Percentiles rank a stretch among this genome's conserved stretches.
phyloP scores from a whole-genome alignment of 441 rosid species.

The Theobroma grandiflorum region DNA sequence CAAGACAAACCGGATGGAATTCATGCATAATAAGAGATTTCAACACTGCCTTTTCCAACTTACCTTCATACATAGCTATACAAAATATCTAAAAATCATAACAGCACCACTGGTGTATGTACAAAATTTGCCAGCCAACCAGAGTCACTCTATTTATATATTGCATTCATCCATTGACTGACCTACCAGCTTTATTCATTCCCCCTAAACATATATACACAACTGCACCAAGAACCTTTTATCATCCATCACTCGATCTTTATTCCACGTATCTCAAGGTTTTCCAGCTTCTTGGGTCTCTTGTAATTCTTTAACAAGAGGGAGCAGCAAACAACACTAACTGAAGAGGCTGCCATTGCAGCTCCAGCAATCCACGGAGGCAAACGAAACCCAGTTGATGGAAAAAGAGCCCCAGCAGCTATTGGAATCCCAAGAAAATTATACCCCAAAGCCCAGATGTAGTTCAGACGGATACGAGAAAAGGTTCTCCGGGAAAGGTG shows the following conservation, averaged over 20 bases:
- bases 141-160: background rate
- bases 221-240: background rate
- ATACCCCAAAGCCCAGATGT: conserved; percentile 90
- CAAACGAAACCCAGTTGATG: conserved; percentile 68
- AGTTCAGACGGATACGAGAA: conserved; percentile 82
- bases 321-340: conserved; percentile 89
- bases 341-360: conserved; percentile 98
- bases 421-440: conserved; percentile 83
- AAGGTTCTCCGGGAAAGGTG: conserved; percentile 87
- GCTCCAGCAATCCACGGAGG: conserved; percentile 99
- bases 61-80: background rate
- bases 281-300: conserved; percentile 68
- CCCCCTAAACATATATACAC: background rate
- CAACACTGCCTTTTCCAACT: background rate
- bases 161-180: background rate
- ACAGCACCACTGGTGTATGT: background rate
- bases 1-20: background rate
- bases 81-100: background rate
- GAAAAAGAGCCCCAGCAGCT: conserved; percentile 88
- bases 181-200: conserved; percentile 21
- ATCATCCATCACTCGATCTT: conserved; percentile 42
- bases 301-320: conserved; percentile 77
- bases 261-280: conserved; percentile 60
- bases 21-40: background rate
- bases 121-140: conserved; percentile 3